Percentiles rank a stretch among this genome's conserved stretches.
Conservation (phyloP, 2,329 filamentous ascomycete genomes). For the Lanzia echinophila region DNA sequence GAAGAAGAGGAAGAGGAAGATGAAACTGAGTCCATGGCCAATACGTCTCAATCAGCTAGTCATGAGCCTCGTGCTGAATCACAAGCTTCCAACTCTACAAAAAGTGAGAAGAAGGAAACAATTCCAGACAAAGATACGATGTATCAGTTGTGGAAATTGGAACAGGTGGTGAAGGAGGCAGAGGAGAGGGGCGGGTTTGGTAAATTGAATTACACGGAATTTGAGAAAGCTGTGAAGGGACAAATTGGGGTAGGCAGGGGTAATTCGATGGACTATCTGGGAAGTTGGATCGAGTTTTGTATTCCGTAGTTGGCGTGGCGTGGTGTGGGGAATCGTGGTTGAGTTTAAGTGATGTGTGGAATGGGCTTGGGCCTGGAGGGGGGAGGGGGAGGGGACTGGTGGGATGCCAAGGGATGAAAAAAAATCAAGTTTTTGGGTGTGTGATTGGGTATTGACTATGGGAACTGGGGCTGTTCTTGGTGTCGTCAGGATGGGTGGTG, state of each 20-base stretch:
- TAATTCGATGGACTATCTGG: slow-evolving; percentile 70
- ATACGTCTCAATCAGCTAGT: neutral
- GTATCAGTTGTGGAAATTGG: slow-evolving; percentile 21
- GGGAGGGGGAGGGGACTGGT: neutral
- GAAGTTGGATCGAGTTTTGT: slow-evolving; percentile 83
- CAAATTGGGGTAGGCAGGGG: slow-evolving; percentile 43
- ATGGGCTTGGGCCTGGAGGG: neutral
- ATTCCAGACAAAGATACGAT: slow-evolving; percentile 11
- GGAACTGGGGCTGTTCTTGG: too few relatives aligned
- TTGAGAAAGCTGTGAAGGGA: slow-evolving; percentile 65
- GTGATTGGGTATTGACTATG: too few relatives aligned
- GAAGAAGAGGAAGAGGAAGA: neutral
- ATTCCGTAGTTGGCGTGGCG: too few relatives aligned
- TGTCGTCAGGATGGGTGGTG: too few relatives aligned
- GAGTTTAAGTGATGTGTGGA: too few relatives aligned
- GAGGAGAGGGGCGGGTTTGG: slow-evolving; percentile 71
- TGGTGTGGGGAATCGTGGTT: neutral
- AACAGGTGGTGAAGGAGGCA: slow-evolving; percentile 45
- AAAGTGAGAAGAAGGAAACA: slow-evolving; percentile 2
- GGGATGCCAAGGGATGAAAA: neutral
- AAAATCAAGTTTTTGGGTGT: too few relatives aligned
- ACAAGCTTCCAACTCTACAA: neutral
- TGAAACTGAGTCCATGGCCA: neutral
- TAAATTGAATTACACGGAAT: slow-evolving; percentile 70
- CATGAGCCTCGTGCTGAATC: neutral